phyloP scores from a whole-genome alignment of 2,329 filamentous ascomycete genomes.

The Trichoderma brevicompactum region DNA sequence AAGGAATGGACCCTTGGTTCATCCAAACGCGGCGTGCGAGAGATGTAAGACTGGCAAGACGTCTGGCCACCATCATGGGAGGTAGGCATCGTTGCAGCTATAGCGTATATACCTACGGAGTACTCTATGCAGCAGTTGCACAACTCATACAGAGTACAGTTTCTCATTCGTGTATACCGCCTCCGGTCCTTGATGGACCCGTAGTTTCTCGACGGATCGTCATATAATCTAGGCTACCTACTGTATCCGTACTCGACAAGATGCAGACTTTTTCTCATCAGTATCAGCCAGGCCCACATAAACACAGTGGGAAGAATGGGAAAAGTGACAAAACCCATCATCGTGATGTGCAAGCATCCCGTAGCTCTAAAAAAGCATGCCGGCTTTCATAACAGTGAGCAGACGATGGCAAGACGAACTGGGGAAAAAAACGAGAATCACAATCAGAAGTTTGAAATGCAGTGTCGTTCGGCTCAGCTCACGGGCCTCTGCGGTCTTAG shows the following conservation, averaged over 20 bases:
- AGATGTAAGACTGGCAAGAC: neutral
- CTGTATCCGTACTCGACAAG: too few relatives aligned
- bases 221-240: too few relatives aligned
- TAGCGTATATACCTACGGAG: neutral
- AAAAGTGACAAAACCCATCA: neutral
- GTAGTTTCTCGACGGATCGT: too few relatives aligned
- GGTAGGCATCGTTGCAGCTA: neutral
- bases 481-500: neutral
- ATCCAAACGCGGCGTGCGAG: neutral
- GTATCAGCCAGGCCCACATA: conserved; percentile 5
- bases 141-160: neutral
- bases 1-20: neutral
- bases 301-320: conserved; percentile 9
- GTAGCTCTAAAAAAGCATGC: neutral
- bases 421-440: neutral
- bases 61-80: neutral
- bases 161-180: conserved; percentile 2
- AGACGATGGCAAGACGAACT: neutral
- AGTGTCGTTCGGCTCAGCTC: too few relatives aligned
- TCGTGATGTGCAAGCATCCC: neutral
- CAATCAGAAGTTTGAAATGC: conserved; percentile 1
- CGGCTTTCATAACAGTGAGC: neutral
- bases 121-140: neutral
- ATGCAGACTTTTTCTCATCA: conserved; percentile 1
- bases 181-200: neutral